phyloP scores from a whole-genome alignment of 2,329 filamentous ascomycete species.

The Xenoacremonium recifei region DNA sequence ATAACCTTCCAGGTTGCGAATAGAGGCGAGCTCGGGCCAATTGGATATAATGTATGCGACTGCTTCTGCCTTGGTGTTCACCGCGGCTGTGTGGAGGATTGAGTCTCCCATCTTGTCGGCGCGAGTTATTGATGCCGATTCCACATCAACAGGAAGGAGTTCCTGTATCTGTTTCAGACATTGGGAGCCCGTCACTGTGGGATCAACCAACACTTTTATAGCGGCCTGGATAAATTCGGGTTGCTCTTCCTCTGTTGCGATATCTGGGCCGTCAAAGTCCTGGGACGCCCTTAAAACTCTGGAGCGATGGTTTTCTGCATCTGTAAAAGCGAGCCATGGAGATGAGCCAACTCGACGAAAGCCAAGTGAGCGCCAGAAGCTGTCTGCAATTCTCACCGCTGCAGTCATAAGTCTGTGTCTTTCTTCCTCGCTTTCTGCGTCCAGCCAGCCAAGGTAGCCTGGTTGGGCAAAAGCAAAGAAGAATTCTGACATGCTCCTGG shows the following conservation, averaged over 20 bases:
- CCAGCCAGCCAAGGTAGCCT: no score
- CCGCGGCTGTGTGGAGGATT: conserved; percentile 4
- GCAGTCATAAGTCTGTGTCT: neutral
- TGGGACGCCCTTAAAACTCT: neutral
- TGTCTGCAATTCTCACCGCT: neutral
- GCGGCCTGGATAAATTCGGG: neutral
- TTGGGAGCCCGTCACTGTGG: no score
- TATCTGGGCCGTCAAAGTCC: neutral
- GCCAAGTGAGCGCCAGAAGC: conserved; percentile 2
- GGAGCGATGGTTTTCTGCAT: conserved; percentile 1
- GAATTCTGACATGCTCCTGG: neutral
- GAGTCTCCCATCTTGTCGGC: conserved; percentile 3
- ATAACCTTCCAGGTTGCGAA: conserved; percentile 3
- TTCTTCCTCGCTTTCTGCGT: neutral
- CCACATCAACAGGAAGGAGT: neutral
- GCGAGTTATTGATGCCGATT: neutral
- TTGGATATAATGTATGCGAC: neutral
- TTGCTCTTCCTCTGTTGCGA: neutral
- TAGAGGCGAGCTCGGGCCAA: neutral
- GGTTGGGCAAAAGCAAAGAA: conserved; percentile 4
- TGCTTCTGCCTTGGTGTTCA: neutral
- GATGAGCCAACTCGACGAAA: conserved; percentile 6
- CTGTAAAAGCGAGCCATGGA: conserved; percentile 2
- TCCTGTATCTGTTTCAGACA: neutral
- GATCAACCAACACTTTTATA: neutral